Evolutionary conservation across 163 green algal species (phyloP), one percentile per base, ranked within the genome.

Genomic region (Scenedesmus sp.): DNA sequence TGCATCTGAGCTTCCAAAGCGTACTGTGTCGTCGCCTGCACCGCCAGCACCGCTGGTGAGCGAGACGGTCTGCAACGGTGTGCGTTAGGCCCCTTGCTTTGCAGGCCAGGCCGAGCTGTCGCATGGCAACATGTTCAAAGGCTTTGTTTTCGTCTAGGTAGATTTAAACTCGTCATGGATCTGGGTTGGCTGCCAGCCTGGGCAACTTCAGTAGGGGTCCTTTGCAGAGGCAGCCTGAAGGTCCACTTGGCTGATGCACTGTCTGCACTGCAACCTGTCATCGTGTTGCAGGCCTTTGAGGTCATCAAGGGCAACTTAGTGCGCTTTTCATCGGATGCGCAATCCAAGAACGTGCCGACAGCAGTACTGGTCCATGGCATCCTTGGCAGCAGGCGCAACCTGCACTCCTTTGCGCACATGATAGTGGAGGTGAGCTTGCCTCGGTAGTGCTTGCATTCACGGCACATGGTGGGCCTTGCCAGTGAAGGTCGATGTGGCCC

Each of bases 301-400:
- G 83, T 98, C 5, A 84, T 97, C 12, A 84, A 97, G 86, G 96
- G 96, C 4, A 87, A 96, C 15, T 92, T 98, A 67, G 96, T 98
- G 82, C 84, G 82, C 52, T 91, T 94, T 15, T 82, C 81, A 8
- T 60, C 56, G 12, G 55, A 82, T 74, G 73, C 66, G 1, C 20
- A 57, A 4, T 13, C 20, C 76, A 88, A 74, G 12, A 89, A 88
- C 54, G 85, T 88, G 2, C 98, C 98, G 10, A 99, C 98, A 0
- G 96, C 96, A 0, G 97, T 99, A 7, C 94, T 99, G 59, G 94
- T 99, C 13, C 98, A 99, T 92, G 98, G 98, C 87, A 99, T 99
- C 59, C 92, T 99, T 55, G 98, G 98, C 81, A 96, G 91, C 10
- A 94, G 96, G 7, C 96, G 95, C 23, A 99, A 99, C 93, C 96